Percentiles rank a stretch among this genome's conserved stretches.
phyloP scores from a whole-genome alignment of 352 stramenopile genomes.

The Elongisporangium prolatum region DNA sequence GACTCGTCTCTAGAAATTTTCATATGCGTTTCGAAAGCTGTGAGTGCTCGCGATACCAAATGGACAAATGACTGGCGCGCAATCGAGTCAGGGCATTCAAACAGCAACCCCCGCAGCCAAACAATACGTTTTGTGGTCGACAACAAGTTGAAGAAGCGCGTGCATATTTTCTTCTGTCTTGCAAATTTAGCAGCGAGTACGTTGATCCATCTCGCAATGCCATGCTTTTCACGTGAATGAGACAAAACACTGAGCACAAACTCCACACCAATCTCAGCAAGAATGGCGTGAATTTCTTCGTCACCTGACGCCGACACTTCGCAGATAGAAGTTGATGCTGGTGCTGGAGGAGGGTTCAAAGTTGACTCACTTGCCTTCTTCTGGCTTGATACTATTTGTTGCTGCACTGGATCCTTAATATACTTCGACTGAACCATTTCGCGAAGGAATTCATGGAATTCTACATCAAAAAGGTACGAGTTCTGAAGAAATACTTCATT shows the following conservation, averaged over 20 bases:
- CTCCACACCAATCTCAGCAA: slow-evolving; percentile 79
- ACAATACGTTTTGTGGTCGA: slow-evolving; percentile 44
- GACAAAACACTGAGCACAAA: slow-evolving; percentile 88
- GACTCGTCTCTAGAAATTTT: slow-evolving; percentile 13
- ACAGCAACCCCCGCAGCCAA: slow-evolving; percentile 69
- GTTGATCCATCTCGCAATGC: slow-evolving; percentile 78
- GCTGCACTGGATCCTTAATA: slow-evolving; percentile 38
- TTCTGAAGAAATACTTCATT: slow-evolving; percentile 95
- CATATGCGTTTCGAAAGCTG: slow-evolving; percentile 56
- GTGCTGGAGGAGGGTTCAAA: slow-evolving; percentile 10
- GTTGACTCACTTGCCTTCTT: slow-evolving; percentile 1
- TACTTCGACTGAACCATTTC: slow-evolving; percentile 86
- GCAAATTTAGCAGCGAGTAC: slow-evolving; percentile 72
- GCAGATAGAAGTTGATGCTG: slow-evolving; percentile 11
- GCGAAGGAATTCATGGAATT: slow-evolving; percentile 94
- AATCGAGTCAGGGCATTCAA: slow-evolving; percentile 83
- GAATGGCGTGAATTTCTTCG: slow-evolving; percentile 56
- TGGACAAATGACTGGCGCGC: slow-evolving; percentile 85
- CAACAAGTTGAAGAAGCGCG: slow-evolving; percentile 60
- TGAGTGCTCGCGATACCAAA: slow-evolving; percentile 66
- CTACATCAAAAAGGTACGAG: slow-evolving; percentile 93
- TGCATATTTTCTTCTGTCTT: slow-evolving; percentile 63
- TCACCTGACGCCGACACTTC: slow-evolving; percentile 19
- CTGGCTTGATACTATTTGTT: neutral
- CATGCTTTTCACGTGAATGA: slow-evolving; percentile 86